These are phyloP conservation scores for Penicillium sp. DNA, from an alignment of 2,329 filamentous ascomycete genomes.

Conservation along the genomic window DNA sequence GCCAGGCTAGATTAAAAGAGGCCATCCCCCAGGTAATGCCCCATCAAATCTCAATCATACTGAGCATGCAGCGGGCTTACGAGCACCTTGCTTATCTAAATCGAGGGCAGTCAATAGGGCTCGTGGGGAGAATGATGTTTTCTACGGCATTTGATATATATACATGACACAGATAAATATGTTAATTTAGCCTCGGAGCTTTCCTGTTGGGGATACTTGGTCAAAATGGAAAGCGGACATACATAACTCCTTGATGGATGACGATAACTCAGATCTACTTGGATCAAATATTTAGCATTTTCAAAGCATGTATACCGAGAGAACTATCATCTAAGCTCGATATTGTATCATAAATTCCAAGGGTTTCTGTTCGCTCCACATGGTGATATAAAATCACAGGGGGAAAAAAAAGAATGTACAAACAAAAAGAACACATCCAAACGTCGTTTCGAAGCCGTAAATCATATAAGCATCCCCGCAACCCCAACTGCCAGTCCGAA, in stretches of 20 bases:
- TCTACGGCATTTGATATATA: too few relatives aligned
- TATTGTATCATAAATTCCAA: background rate
- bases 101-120: too few relatives aligned
- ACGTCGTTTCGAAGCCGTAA: constrained; percentile 9
- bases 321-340: background rate
- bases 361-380: background rate
- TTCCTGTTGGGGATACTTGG: constrained; percentile 10
- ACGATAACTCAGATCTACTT: background rate
- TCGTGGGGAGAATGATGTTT: too few relatives aligned
- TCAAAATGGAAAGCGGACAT: constrained; percentile 20
- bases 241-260: background rate
- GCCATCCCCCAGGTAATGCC: too few relatives aligned
- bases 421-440: constrained; percentile 2
- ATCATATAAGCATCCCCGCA: constrained; percentile 45
- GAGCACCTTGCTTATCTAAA: too few relatives aligned
- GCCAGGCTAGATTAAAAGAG: background rate
- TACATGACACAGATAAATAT: background rate
- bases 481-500: constrained; percentile 46
- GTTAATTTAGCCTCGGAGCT: background rate
- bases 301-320: background rate
- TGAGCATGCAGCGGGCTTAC: too few relatives aligned
- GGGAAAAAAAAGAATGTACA: constrained; percentile 10
- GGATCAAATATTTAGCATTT: background rate
- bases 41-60: background rate
- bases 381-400: constrained; percentile 5